These are phyloP conservation scores for Laburnicola sp. DNA, from an alignment of 2,329 filamentous ascomycete species.

Conservation along the genomic window DNA sequence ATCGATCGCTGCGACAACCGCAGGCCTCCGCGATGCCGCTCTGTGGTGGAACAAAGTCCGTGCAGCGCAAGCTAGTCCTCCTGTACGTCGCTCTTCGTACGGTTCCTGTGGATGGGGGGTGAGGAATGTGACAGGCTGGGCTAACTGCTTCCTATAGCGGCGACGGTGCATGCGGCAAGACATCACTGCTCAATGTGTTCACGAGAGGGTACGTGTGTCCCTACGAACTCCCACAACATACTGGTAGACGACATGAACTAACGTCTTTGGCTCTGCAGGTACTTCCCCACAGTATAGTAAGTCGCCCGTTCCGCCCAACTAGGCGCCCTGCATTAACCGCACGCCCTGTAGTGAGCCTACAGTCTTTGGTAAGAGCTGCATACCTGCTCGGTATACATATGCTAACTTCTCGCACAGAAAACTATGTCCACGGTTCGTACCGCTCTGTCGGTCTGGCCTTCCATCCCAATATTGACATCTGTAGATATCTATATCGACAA, in stretches of 20 bases:
- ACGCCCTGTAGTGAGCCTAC: slow-evolving; percentile 72
- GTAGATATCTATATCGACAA: slow-evolving; percentile 97
- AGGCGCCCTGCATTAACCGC: slow-evolving; percentile 21
- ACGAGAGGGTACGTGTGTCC: slow-evolving; percentile 76
- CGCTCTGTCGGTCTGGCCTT: not conserved
- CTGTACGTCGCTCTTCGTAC: slow-evolving; percentile 62
- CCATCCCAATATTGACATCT: slow-evolving; percentile 13
- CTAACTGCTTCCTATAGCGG: slow-evolving; percentile 61
- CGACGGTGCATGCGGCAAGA: slow-evolving; percentile 96
- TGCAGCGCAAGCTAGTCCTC: slow-evolving; percentile 94
- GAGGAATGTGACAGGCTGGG: slow-evolving; percentile 22
- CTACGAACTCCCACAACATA: not conserved
- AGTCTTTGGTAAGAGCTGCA: slow-evolving; percentile 67
- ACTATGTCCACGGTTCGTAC: slow-evolving; percentile 89
- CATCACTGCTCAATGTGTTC: slow-evolving; percentile 95
- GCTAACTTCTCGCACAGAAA: slow-evolving; percentile 61
- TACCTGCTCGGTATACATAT: not conserved
- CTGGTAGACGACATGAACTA: slow-evolving; percentile 11
- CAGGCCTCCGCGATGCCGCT: slow-evolving; percentile 47
- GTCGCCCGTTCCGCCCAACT: slow-evolving; percentile 32
- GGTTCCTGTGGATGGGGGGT: slow-evolving; percentile 13
- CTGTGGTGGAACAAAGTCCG: slow-evolving; percentile 66
- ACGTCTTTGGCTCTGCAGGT: slow-evolving; percentile 56
- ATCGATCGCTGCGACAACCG: slow-evolving; percentile 25
- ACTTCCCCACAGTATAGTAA: slow-evolving; percentile 96